Base-by-base conservation (phyloP, 768 basidiomycete species). In the Calvatia gigantea region DNA sequence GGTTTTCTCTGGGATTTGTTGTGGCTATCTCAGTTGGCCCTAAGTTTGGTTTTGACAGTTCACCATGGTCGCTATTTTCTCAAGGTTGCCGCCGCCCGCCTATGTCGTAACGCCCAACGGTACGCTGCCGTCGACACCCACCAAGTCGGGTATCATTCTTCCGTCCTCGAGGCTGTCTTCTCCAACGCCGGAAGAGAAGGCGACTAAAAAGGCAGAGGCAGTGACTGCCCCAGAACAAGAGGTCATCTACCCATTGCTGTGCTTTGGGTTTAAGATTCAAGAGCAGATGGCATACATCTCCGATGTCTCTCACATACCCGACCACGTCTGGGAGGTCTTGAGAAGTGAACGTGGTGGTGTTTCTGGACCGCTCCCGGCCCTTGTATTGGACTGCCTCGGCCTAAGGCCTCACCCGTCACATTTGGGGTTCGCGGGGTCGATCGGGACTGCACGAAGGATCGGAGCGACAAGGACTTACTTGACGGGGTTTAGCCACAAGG, bases 231-330 rank as follows among this genome's bases (percentile, higher is more conserved):
- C 17, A 25, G 41, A 51, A 17, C 31, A 61, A 60, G 60, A 58
- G 29, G 60, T 65, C 25, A 74, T 83, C 15, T 69, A 71, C n/a
- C 86, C 87, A 2, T 88, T 84, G 64, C 63, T 82, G 47, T 86
- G 81, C 63, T 78, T 86, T 62, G 89, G 86, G 27, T 91, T 91
- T 73, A 77, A 81, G 63, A 74, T 90, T 43, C 80, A 86, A 62
- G 73, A 86, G 32, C 70, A 78, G 28, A 69, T 95, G 43, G 74
- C 84, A 12, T 95, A 95, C 71, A 76, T 96, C 57, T 87, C 88
- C 25, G 94, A 97, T 67, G 89, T 87, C 38, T 91, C 88, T 7
- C 71, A 80, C 61, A 89, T 96, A 52, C 92, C 94, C 1, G 82
- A 87, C 6, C 76, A 81, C 32, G 80, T 84, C 37, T 91, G 89